Evolutionary conservation across 495 filamentous ascomycete genomes (phyloP), one percentile per base, ranked within the genome.

Genomic region (Hypoxylon trugodes): DNA sequence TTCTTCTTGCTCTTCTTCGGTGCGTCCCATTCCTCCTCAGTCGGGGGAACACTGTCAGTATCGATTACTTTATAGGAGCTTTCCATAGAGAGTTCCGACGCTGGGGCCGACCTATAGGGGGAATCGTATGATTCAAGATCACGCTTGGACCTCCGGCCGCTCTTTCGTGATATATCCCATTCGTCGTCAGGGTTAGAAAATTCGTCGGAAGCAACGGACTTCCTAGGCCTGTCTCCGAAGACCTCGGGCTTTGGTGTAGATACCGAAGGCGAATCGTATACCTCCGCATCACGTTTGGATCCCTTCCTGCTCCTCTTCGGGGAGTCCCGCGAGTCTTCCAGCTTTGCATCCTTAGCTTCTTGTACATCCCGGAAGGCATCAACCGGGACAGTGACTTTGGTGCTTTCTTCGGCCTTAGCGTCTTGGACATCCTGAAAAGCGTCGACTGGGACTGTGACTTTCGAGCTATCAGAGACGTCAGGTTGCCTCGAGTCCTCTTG

Each of bases 11-110:
- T 61, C 46, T 68, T 71, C 18, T 57, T 69, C n/a, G 71, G 66
- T 9, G 72, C 68, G 24, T 69, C 69, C 55, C 53, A 69, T 9
- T 74, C 72, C 30, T 77, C 71, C 7, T 74, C 69, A 8, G 52
- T 42, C n/a, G 53, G 24, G 19, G 54, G 42, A 6, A 43, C 10
- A 28, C 67, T 65, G 19, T 74, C 72, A n/a, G 59, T 16, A 43
- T 65, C 59, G 8, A 65, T 37, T 26, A 68, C 33, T 36, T 64
- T 56, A 16, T 68, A 71, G 36, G 70, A 71, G 43, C 67, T 73
- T 53, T 72, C 72, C 40, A 35, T 75, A 10, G 72, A 71, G 15
- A 67, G 69, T n/a, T 60, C 59, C n/a, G 62, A 55, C 4, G 54
- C 53, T 2, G 66, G 21, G 8, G 10, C 62, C 4, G 61, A 18